phyloP scores from a whole-genome alignment of 495 filamentous ascomycete species.

The Aspergillus mulundensis region DNA sequence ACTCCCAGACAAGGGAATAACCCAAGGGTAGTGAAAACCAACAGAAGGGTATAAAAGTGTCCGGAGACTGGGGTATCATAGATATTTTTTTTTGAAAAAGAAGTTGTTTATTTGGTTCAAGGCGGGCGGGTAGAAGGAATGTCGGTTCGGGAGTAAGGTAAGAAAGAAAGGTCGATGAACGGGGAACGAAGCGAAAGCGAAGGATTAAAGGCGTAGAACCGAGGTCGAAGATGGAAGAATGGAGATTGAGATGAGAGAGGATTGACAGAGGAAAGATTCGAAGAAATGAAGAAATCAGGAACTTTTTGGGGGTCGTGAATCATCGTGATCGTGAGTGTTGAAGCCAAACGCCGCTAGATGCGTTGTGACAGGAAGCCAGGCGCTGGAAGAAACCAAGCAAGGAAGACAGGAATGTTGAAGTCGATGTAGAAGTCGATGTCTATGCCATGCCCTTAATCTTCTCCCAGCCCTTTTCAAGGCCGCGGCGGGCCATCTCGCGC shows the following conservation, averaged over 20 bases:
- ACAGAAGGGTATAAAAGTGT: neutral
- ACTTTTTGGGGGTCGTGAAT: constrained; percentile 24
- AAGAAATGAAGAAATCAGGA: constrained; percentile 16
- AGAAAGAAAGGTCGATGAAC: too few species aligned
- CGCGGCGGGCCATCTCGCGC: constrained; percentile 37
- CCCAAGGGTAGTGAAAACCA: neutral
- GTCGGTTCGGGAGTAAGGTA: too few species aligned
- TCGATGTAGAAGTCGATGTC: neutral
- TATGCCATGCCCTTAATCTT: constrained; percentile 42
- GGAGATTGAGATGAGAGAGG: neutral
- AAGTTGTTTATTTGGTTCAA: neutral
- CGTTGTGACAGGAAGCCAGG: neutral
- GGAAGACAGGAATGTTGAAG: neutral
- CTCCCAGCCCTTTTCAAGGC: constrained; percentile 44
- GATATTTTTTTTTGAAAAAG: neutral
- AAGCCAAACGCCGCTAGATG: constrained; percentile 9
- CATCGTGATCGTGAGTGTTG: constrained; percentile 17
- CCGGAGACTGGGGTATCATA: constrained; percentile 7
- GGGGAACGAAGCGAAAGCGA: neutral
- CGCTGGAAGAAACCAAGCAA: constrained; percentile 5
- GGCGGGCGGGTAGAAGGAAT: neutral
- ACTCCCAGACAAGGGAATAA: neutral
- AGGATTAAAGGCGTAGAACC: constrained; percentile 7
- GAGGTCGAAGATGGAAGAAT: neutral
- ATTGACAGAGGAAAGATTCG: neutral